phyloP scores from a whole-genome alignment of 257 asterid species.

The Primulina eburnea region DNA sequence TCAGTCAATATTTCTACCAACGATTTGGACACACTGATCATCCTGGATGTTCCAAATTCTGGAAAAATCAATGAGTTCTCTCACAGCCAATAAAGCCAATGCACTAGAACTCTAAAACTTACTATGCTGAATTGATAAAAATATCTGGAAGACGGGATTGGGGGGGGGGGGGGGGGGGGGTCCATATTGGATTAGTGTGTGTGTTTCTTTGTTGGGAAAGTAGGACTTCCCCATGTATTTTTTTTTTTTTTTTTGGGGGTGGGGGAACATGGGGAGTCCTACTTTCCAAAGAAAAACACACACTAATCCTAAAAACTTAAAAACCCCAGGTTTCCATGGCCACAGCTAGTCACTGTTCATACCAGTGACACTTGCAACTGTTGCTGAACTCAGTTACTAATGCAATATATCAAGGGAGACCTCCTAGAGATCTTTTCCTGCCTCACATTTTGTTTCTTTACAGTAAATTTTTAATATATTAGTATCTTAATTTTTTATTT shows the following conservation, averaged over 20 bases:
- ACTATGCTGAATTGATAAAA: conserved; percentile 8
- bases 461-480: no score
- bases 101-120: background rate
- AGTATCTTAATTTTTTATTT: background rate
- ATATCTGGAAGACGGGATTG: background rate
- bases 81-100: background rate
- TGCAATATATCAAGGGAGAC: no score
- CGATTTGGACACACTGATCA: background rate
- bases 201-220: no score
- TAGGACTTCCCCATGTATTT: no score
- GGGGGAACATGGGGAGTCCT: no score
- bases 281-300: no score
- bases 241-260: no score
- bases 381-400: background rate
- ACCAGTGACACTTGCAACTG: conserved; percentile 9
- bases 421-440: background rate
- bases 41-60: background rate
- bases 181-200: no score
- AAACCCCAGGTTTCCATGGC: background rate
- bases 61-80: background rate
- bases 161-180: background rate
- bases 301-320: no score
- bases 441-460: background rate
- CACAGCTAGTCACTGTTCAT: conserved; percentile 10
- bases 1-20: background rate